phyloP scores from a whole-genome alignment of 2,329 filamentous ascomycete genomes.

The Calcarisporium arbuscula region DNA sequence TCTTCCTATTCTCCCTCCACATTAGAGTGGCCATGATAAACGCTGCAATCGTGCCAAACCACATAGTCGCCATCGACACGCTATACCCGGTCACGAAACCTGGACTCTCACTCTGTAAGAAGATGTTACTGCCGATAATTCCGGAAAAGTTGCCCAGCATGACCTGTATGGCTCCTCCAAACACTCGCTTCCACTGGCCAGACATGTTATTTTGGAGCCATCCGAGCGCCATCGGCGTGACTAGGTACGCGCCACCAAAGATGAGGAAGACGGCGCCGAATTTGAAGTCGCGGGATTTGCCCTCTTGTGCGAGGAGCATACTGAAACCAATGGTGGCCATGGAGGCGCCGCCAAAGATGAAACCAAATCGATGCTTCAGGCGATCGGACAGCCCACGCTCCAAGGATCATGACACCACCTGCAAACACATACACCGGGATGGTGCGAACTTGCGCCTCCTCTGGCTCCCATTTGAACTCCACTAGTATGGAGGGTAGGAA shows the following conservation, averaged over 20 bases:
- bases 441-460: conserved; percentile 27
- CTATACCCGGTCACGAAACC: conserved; percentile 44
- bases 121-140: conserved; percentile 41
- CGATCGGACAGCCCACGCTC: conserved; percentile 42
- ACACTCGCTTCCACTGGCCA: not conserved
- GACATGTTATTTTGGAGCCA: not conserved
- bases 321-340: conserved; percentile 47
- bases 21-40: conserved; percentile 21
- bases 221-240: not conserved
- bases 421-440: conserved; percentile 32
- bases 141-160: conserved; percentile 41
- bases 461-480: conserved; percentile 26
- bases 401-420: conserved; percentile 20
- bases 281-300: conserved; percentile 5
- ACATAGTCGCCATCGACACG: conserved; percentile 37
- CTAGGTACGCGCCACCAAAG: conserved; percentile 15
- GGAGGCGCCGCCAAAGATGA: conserved; percentile 41
- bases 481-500: conserved; percentile 32
- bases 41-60: conserved; percentile 33
- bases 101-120: conserved; percentile 39
- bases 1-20: conserved; percentile 27
- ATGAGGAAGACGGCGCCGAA: conserved; percentile 29
- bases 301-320: conserved; percentile 36
- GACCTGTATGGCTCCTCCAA: conserved; percentile 19
- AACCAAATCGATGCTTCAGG: conserved; percentile 41